Evolutionary conservation across 108 stramenopile species (phyloP), one percentile per base, ranked within the genome.

Genomic region (Mayamaea pseudoterrestris): DNA sequence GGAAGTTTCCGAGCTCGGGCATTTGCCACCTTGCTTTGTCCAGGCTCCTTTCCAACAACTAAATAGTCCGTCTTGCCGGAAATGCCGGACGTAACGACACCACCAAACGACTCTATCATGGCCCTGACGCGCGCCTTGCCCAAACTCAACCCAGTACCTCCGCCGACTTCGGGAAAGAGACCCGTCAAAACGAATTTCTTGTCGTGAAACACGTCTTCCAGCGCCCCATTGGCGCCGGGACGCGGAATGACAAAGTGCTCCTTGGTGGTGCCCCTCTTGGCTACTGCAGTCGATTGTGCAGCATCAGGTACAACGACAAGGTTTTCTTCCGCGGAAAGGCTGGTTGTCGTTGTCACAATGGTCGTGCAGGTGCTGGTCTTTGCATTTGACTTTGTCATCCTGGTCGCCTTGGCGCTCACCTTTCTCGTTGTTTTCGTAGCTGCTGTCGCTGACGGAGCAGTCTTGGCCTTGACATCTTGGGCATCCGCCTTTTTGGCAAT

Each of bases 121-220:
- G 51, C 41, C 30, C 47, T 72, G 53, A 54, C 44, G 2, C 49
- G 37, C 23, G 60, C 67, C 47, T 79, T 79, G 17, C 73, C 78
- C 5, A 63, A 51, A 31, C 26, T 55, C 30, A 74, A 34, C 24
- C 78, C 78, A 8, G 24, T 16, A 12, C 77, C 77, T 18, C 77
- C 77, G n/a, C 77, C 77, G 2, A 78, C 13, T 41, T 78, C 73
- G 2, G 77, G 77, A 37, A 74, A 78, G 2, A 69, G 23, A 11
- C 73, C 72, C 20, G 78, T 79, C 53, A 75, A 35, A 8, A 79
- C 77, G 41, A 74, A 53, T 6, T 14, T 44, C 30, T 68, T 68
- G 5, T 60, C 73, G 7, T 51, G 41, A 27, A 79, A 58, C 8
- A 42, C 55, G 24, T 35, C 59, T 7, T 66, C 30, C 20, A 56